Evolutionary conservation across 1,284 basidiomycete genomes (phyloP), one percentile per base, ranked within the genome.

Genomic region (Testicularia cyperi): DNA sequence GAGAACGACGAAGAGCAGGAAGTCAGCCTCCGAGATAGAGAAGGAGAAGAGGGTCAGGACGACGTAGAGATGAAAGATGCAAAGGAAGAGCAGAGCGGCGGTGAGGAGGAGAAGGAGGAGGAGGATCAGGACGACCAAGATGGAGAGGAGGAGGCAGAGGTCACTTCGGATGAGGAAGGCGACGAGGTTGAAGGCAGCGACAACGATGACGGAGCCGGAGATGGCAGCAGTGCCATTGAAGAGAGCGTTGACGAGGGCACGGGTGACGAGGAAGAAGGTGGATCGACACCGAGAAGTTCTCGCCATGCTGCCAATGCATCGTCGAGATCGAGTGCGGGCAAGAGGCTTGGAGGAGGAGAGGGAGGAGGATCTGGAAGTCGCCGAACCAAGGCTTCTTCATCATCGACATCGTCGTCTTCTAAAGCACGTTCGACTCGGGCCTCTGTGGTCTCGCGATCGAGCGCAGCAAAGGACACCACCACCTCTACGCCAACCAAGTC

Each of bases 261-360:
- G 25, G n/a, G 25, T 27, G 38, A 38, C 10, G 20, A 40, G 29
- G 30, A 46, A 39, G 38, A 53, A 63, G 45, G 54, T 52, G 49
- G 55, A 52, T 31, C 61, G 57, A 45, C 41, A 64, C 22, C 64
- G 66, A 36, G 53, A 46, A 29, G 69, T 65, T 56, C 33, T 62
- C 56, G 42, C 52, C 18, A n/a, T n/a, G n/a, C n/a, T n/a, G n/a
- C n/a, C n/a, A n/a, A n/a, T n/a, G n/a, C n/a, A n/a, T n/a, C n/a
- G n/a, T n/a, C n/a, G n/a, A n/a, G n/a, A n/a, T n/a, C n/a, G n/a
- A n/a, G n/a, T n/a, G n/a, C n/a, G n/a, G n/a, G n/a, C 10, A 32
- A 16, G 18, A 32, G 30, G 18, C 9, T 9, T 8, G 9, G 30
- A 19, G 31, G 49, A 46, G 38, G 44, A 64, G 36, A 33, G 62